phyloP scores from a whole-genome alignment of 2,329 filamentous ascomycete species.

The Talaromyces sp. region DNA sequence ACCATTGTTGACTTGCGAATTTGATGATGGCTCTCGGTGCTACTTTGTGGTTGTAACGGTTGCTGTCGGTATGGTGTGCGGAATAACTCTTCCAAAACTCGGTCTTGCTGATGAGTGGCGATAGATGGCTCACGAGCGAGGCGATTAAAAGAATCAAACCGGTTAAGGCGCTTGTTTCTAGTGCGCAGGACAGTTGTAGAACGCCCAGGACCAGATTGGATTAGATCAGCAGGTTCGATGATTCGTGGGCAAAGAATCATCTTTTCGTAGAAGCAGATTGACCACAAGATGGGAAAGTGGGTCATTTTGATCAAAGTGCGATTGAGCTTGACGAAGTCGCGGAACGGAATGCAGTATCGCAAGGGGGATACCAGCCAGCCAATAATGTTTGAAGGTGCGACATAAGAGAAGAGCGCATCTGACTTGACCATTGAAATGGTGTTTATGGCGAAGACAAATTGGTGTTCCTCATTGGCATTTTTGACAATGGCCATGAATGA shows the following conservation, averaged over 20 bases:
- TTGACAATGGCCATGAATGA: slow-evolving; percentile 93
- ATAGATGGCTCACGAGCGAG: slow-evolving; percentile 70
- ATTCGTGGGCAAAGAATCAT: slow-evolving; percentile 68
- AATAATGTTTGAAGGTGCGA: slow-evolving; percentile 84
- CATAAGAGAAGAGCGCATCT: slow-evolving; percentile 90
- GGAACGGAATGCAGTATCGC: slow-evolving; percentile 72
- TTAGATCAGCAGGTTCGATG: slow-evolving; percentile 76
- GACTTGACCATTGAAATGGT: slow-evolving; percentile 98
- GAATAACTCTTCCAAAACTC: slow-evolving; percentile 87
- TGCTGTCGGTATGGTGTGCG: slow-evolving; percentile 61
- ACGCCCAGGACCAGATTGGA: slow-evolving; percentile 61
- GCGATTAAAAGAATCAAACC: slow-evolving; percentile 66
- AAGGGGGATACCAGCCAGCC: slow-evolving; percentile 84
- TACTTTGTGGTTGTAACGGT: slow-evolving; percentile 53
- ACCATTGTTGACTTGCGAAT: slow-evolving; percentile 75
- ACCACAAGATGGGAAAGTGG: slow-evolving; percentile 79
- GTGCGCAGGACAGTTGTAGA: slow-evolving; percentile 47
- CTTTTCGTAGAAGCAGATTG: slow-evolving; percentile 82
- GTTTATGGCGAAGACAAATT: slow-evolving; percentile 91
- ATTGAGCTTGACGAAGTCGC: slow-evolving; percentile 77
- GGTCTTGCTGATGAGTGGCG: slow-evolving; percentile 82
- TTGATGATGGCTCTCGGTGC: slow-evolving; percentile 53
- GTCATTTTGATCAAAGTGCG: slow-evolving; percentile 87
- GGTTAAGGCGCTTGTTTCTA: slow-evolving; percentile 51
- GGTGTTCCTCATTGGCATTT: slow-evolving; percentile 87